These are phyloP conservation scores for Posidonia australis DNA, from an alignment of 106 monocot species.

Conservation along the genomic window DNA sequence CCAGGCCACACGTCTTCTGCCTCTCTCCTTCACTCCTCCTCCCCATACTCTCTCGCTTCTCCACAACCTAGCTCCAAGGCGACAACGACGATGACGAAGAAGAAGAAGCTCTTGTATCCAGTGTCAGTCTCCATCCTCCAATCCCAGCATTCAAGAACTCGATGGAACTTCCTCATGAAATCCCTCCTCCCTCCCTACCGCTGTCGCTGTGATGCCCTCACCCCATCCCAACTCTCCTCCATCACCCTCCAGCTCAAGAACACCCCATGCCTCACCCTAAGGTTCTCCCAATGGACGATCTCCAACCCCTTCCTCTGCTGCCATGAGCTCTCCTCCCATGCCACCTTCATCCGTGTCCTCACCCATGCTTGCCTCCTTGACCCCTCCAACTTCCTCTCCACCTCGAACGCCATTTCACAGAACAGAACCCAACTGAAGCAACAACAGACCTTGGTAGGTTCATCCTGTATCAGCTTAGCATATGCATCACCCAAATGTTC, in stretches of 20 bases:
- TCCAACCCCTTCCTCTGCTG: constrained; percentile 13
- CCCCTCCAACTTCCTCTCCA: constrained; percentile 28
- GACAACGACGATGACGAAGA: neutral
- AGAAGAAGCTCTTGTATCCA: constrained; percentile 8
- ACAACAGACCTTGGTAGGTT: too few species aligned
- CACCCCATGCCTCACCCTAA: constrained; percentile 39
- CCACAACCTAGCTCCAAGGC: neutral
- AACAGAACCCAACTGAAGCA: too few species aligned
- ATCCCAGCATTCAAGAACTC: constrained; percentile 24
- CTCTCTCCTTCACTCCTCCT: too few species aligned
- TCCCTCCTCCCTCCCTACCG: constrained; percentile 1
- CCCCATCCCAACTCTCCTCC: constrained; percentile 18
- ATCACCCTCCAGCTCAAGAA: constrained; percentile 35
- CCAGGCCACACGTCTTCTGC: too few species aligned
- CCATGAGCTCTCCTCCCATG: constrained; percentile 21
- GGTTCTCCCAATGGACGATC: constrained; percentile 28
- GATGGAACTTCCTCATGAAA: constrained; percentile 37
- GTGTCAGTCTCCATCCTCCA: constrained; percentile 36
- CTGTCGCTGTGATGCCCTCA: too few species aligned
- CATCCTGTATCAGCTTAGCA: too few species aligned
- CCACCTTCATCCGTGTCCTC: constrained; percentile 33
- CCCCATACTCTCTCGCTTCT: too few species aligned
- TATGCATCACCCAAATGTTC: too few species aligned
- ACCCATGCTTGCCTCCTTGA: constrained; percentile 35
- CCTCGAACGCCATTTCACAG: too few species aligned